Conservation (phyloP, 2,329 filamentous ascomycete genomes). For the Neofusicoccum parvum region DNA sequence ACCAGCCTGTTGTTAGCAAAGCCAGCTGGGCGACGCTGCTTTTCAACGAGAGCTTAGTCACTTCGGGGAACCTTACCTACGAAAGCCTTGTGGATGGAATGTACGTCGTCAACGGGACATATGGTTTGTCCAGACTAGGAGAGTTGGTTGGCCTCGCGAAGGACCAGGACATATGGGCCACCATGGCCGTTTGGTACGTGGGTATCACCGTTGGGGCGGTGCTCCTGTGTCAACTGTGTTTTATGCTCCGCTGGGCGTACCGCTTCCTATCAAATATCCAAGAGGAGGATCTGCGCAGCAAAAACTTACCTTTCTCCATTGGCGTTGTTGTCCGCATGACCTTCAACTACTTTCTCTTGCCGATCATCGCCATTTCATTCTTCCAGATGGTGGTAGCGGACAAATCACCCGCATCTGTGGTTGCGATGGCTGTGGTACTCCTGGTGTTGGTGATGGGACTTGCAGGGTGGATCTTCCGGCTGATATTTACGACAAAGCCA, state of each 20-base stretch:
- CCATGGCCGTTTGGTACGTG: slow-evolving; percentile 88
- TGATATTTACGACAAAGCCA: slow-evolving; percentile 79
- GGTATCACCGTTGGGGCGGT: slow-evolving; percentile 71
- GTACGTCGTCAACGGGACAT: slow-evolving; percentile 76
- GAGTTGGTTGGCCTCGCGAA: slow-evolving; percentile 80
- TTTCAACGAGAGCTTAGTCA: slow-evolving; percentile 90
- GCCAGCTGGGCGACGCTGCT: slow-evolving; percentile 86
- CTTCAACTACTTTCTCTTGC: slow-evolving; percentile 90
- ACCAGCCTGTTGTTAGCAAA: slow-evolving; percentile 87
- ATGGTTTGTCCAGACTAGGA: slow-evolving; percentile 77
- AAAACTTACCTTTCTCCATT: slow-evolving; percentile 80
- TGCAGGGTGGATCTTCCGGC: slow-evolving; percentile 74
- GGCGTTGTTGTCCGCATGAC: slow-evolving; percentile 71
- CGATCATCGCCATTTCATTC: slow-evolving; percentile 81
- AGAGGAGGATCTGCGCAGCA: slow-evolving; percentile 85
- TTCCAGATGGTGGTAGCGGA: slow-evolving; percentile 84
- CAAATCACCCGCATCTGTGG: slow-evolving; percentile 68
- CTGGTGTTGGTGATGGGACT: slow-evolving; percentile 73
- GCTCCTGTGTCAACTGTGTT: slow-evolving; percentile 73
- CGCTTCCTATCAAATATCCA: slow-evolving; percentile 70
- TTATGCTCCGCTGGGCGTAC: slow-evolving; percentile 74
- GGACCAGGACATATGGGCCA: slow-evolving; percentile 83
- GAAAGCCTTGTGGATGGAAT: slow-evolving; percentile 77
- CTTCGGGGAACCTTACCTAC: slow-evolving; percentile 61
- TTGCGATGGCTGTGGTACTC: slow-evolving; percentile 74